A percentile compares a stretch with the other conserved stretches of the same genome.
phyloP scores from a whole-genome alignment of 192 early-diverging fungal species.

The Backusella tuberculispora region DNA sequence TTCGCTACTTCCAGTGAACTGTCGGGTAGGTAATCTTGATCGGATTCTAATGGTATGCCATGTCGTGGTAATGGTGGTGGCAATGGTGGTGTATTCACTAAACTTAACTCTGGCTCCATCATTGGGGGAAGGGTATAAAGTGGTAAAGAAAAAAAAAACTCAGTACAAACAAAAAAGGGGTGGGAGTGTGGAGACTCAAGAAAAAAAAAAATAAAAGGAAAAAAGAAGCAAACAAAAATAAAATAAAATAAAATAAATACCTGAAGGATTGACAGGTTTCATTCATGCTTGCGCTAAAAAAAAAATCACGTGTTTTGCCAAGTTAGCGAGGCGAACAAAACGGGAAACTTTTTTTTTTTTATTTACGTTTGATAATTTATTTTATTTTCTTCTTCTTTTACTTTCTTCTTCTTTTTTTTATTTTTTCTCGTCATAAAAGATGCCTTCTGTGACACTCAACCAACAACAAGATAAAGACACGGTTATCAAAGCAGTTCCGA shows the following conservation, averaged over 20 bases:
- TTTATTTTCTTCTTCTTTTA: background rate
- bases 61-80: background rate
- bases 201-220: background rate
- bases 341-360: background rate
- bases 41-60: background rate
- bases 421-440: background rate
- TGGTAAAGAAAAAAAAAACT: background rate
- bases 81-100: background rate
- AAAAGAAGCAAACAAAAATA: background rate
- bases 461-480: slow-evolving; percentile 31
- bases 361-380: background rate
- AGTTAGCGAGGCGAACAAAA: background rate
- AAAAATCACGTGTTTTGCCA: slow-evolving; percentile 9
- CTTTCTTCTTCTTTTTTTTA: background rate
- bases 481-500: slow-evolving; percentile 33
- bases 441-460: slow-evolving; percentile 3
- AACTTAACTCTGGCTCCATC: background rate
- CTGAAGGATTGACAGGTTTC: background rate
- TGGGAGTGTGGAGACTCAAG: background rate
- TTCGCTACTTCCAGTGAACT: slow-evolving; percentile 19
- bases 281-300: background rate
- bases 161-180: background rate
- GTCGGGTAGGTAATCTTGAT: slow-evolving; percentile 16
- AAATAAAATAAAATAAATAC: background rate
- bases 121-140: background rate